A percentile compares a stretch with the other conserved stretches of the same genome.
phyloP scores from a whole-genome alignment of 2,329 filamentous ascomycete species.

The Teratosphaeria viscida region DNA sequence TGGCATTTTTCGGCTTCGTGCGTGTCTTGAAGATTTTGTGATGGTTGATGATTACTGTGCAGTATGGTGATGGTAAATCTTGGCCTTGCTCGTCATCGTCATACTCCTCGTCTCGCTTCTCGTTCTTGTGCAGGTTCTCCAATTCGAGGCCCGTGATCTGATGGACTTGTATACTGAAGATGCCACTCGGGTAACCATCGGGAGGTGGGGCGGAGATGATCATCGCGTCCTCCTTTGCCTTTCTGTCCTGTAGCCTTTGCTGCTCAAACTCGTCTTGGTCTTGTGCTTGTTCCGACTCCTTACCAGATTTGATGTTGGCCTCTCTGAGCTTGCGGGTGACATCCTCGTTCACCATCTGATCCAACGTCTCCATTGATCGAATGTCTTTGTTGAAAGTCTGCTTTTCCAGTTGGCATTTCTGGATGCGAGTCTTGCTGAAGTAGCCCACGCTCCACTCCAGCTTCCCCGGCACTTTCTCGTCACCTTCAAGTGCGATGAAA shows the following conservation, averaged over 20 bases:
- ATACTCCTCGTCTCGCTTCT: conserved; percentile 38
- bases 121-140: conserved; percentile 46
- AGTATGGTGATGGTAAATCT: conserved; percentile 59
- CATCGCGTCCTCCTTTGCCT: conserved; percentile 47
- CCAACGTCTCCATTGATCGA: conserved; percentile 47
- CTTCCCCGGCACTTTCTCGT: conserved; percentile 58
- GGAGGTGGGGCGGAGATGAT: conserved; percentile 58
- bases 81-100: conserved; percentile 50
- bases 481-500: conserved; percentile 53
- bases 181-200: conserved; percentile 51
- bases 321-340: conserved; percentile 57
- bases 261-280: conserved; percentile 50
- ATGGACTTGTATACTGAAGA: conserved; percentile 61
- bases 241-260: conserved; percentile 57
- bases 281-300: conserved; percentile 4
- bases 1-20: conserved; percentile 67
- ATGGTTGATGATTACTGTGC: conserved; percentile 64
- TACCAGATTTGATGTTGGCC: conserved; percentile 46
- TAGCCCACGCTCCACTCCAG: conserved; percentile 62
- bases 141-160: conserved; percentile 61
- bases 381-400: conserved; percentile 52
- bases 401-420: conserved; percentile 48
- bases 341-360: conserved; percentile 43
- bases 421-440: conserved; percentile 56
- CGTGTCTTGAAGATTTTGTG: conserved; percentile 58